phyloP scores from a whole-genome alignment of 495 filamentous ascomycete genomes.

The Pseudomonodictys pantanalensis region DNA sequence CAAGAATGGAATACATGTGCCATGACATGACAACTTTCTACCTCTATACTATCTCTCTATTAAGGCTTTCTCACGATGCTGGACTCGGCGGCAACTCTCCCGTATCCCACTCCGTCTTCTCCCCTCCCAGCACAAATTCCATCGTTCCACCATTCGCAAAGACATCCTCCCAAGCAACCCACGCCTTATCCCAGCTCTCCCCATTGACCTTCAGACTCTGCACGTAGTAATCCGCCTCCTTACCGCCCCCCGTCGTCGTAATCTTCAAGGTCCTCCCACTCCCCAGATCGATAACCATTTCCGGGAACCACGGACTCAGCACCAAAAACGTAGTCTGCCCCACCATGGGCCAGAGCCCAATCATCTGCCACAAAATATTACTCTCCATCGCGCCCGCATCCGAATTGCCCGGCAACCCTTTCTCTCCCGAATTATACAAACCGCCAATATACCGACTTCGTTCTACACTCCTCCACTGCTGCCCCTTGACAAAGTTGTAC shows the following conservation, averaged over 20 bases:
- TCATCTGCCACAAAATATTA: slow-evolving; percentile 67
- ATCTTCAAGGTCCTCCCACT: slow-evolving; percentile 55
- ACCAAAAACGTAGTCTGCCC: slow-evolving; percentile 65
- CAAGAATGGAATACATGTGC: no score
- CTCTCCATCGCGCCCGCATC: slow-evolving; percentile 70
- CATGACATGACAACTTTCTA: no score
- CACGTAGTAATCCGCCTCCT: slow-evolving; percentile 26
- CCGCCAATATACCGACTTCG: slow-evolving; percentile 53
- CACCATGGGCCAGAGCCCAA: slow-evolving; percentile 63
- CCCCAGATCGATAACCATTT: slow-evolving; percentile 57
- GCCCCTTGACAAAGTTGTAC: slow-evolving; percentile 60
- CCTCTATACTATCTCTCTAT: no score
- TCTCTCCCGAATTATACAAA: slow-evolving; percentile 45
- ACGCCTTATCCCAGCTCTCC: slow-evolving; percentile 52
- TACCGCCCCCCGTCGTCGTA: slow-evolving; percentile 49
- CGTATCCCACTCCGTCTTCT: slow-evolving; percentile 55
- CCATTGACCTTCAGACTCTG: slow-evolving; percentile 35
- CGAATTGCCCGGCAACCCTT: slow-evolving; percentile 63
- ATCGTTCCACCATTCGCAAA: slow-evolving; percentile 61
- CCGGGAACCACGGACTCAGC: slow-evolving; percentile 59
- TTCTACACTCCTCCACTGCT: slow-evolving; percentile 58
- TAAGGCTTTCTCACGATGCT: slow-evolving; percentile 41
- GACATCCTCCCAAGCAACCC: slow-evolving; percentile 62
- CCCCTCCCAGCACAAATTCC: slow-evolving; percentile 59
- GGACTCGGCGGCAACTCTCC: slow-evolving; percentile 60